A percentile compares a stretch with the other conserved stretches of the same genome.
phyloP scores from a whole-genome alignment of 306 rosid genomes.

The Medicago truncatula region DNA sequence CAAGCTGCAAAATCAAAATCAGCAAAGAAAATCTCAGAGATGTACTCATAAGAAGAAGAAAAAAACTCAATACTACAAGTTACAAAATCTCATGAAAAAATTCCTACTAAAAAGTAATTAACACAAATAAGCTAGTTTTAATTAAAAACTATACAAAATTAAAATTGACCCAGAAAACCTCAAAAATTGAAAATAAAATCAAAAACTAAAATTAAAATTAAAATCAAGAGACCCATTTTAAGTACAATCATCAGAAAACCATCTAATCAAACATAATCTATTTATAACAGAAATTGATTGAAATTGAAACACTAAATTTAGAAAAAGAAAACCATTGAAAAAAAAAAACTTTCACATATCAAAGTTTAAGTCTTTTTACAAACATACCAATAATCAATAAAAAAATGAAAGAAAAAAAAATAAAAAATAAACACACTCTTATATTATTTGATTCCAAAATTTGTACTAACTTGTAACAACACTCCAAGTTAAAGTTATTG shows the following conservation, averaged over 20 bases:
- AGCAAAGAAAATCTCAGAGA: constrained; percentile 41
- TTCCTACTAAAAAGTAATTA: background rate
- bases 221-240: constrained; percentile 37
- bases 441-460: constrained; percentile 37
- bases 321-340: constrained; percentile 5
- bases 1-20: constrained; percentile 50
- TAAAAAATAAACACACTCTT: constrained; percentile 27
- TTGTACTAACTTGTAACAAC: constrained; percentile 31
- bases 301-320: background rate
- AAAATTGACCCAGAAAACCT: constrained; percentile 46
- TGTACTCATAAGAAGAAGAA: no score
- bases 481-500: constrained; percentile 38
- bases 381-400: constrained; percentile 37
- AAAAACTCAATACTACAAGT: constrained; percentile 34
- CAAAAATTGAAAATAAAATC: constrained; percentile 30
- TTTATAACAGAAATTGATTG: constrained; percentile 15
- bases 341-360: constrained; percentile 36
- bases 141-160: constrained; percentile 22
- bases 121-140: constrained; percentile 24
- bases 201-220: background rate
- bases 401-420: background rate
- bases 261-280: constrained; percentile 48
- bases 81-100: constrained; percentile 43
- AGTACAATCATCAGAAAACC: constrained; percentile 38
- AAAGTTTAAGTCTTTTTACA: constrained; percentile 30